Percentiles rank a stretch among this genome's conserved stretches.
Evolutionary conservation across 1,284 basidiomycete species (phyloP).

Genomic region (Grifola frondosa): DNA sequence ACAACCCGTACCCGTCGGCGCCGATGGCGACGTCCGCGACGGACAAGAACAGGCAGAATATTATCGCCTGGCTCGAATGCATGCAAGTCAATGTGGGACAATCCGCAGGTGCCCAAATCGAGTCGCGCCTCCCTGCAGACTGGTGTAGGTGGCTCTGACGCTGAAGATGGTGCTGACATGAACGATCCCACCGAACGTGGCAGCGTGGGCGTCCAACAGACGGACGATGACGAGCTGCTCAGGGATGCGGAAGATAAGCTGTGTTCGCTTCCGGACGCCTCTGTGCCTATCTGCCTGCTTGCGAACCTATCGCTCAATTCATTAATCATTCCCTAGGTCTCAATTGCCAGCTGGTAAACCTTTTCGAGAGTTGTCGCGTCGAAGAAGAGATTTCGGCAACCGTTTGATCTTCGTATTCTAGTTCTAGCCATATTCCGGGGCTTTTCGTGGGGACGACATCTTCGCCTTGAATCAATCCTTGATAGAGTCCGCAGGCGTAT

Average conservation of each 20-base stretch:
- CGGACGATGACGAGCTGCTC: conserved; percentile 30
- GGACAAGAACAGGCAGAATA: conserved; percentile 62
- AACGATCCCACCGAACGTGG: conserved; percentile 29
- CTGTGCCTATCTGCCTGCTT: conserved; percentile 71
- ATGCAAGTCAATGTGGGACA: conserved; percentile 42
- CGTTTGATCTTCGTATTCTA: no score
- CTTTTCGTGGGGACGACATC: no score
- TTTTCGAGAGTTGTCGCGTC: no score
- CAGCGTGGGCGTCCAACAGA: conserved; percentile 20
- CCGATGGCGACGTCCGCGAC: conserved; percentile 73
- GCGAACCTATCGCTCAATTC: conserved; percentile 71
- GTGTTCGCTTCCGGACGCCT: conserved; percentile 58
- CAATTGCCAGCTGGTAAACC: no score
- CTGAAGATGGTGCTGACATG: conserved; percentile 20
- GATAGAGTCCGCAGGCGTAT: no score
- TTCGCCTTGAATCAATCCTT: no score
- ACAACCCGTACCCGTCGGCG: conserved; percentile 75
- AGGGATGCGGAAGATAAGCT: conserved; percentile 41
- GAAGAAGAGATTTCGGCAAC: no score
- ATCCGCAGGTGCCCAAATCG: conserved; percentile 33
- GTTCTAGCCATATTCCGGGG: no score
- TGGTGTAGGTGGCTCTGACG: conserved; percentile 24
- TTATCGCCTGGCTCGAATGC: conserved; percentile 69
- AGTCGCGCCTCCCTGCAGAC: conserved; percentile 37
- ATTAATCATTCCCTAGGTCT: no score